A percentile compares a stretch with the other conserved stretches of the same genome.
Conservation (phyloP, 345 rosid genomes). For the Corchorus olitorius region DNA sequence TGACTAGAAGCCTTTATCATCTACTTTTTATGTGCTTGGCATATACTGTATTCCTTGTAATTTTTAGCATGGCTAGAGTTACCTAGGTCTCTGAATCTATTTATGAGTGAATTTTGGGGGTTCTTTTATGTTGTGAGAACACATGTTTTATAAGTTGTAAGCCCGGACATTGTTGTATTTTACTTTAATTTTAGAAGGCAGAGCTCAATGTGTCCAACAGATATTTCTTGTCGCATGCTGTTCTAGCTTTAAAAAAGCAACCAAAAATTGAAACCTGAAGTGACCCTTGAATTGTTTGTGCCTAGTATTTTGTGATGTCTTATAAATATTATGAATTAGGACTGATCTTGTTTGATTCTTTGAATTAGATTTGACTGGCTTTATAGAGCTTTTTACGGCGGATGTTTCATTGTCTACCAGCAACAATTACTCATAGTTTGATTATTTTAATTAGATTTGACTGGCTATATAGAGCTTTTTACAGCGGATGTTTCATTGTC, state of each 20-base stretch:
- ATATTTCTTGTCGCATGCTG: neutral
- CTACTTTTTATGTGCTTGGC: neutral
- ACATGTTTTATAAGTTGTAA: neutral
- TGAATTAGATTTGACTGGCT: neutral
- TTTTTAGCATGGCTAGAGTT: neutral
- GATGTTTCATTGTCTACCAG: neutral
- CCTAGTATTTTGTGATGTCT: neutral
- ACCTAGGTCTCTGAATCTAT: neutral
- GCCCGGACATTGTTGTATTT: neutral
- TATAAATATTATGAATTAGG: neutral
- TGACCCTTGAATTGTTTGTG: neutral
- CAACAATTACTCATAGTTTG: neutral
- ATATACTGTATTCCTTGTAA: neutral
- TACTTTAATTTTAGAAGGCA: neutral
- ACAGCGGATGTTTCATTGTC: neutral
- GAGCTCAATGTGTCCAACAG: neutral
- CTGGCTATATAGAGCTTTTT: neutral
- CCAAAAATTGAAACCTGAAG: slow-evolving; percentile 6
- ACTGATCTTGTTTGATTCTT: neutral
- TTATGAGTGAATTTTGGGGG: neutral
- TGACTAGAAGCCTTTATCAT: neutral
- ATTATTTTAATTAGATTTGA: neutral
- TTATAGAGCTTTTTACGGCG: neutral
- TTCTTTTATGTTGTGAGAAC: neutral
- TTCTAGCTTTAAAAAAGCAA: neutral